Percentiles rank a stretch among this genome's conserved stretches.
Conservation (phyloP, 75 land plant species). For the Selaginella moellendorffii region DNA sequence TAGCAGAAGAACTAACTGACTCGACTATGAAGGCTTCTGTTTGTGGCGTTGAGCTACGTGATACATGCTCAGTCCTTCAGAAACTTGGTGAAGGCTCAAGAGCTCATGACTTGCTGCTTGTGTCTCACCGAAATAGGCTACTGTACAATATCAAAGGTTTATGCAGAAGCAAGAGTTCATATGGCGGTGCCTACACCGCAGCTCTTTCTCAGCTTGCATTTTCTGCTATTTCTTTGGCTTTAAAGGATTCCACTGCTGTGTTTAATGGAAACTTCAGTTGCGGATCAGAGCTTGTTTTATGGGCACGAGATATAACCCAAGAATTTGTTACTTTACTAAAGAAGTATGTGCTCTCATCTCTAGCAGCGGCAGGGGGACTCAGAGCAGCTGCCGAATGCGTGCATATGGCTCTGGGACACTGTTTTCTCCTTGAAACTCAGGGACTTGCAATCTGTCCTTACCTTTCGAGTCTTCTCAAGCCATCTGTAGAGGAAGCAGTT, state of each 20-base stretch:
- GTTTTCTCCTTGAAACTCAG: constrained; percentile 51
- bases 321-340: constrained; percentile 43
- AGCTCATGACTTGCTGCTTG: constrained; percentile 43
- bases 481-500: constrained; percentile 52
- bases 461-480: constrained; percentile 43
- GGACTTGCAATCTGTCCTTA: constrained; percentile 51
- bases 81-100: constrained; percentile 45
- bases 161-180: constrained; percentile 31
- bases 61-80: constrained; percentile 29
- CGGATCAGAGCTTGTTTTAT: constrained; percentile 42
- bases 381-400: constrained; percentile 52
- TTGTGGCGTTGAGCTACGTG: constrained; percentile 27
- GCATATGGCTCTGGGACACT: constrained; percentile 52
- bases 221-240: constrained; percentile 38
- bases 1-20: constrained; percentile 38
- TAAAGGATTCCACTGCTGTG: constrained; percentile 33
- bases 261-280: constrained; percentile 39
- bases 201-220: constrained; percentile 39
- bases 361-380: constrained; percentile 46
- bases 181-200: constrained; percentile 37
- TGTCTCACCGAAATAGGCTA: constrained; percentile 32
- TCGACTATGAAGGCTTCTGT: constrained; percentile 37
- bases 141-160: constrained; percentile 29
- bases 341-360: constrained; percentile 41
- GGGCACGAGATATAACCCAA: constrained; percentile 51